These are phyloP conservation scores for Chrysopogon serrulatus DNA, from an alignment of 176 grass and related monocot genomes.

Conservation along the genomic window DNA sequence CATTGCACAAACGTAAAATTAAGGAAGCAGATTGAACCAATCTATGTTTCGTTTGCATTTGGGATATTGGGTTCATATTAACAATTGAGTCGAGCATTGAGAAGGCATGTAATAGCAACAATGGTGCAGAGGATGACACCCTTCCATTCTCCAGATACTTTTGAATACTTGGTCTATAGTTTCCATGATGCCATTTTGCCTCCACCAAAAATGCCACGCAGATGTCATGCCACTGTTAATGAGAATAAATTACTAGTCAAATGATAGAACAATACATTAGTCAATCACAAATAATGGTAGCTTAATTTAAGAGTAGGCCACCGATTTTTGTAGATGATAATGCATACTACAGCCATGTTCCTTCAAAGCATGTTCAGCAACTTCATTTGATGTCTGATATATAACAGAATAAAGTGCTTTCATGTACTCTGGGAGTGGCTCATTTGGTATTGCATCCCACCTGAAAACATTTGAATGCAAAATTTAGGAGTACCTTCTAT, in stretches of 20 bases:
- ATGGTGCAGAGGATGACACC: conserved; percentile 20
- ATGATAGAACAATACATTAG: not conserved
- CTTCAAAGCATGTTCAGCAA: conserved; percentile 6
- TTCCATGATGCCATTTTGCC: conserved; percentile 49
- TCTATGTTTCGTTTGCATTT: not conserved
- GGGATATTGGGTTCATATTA: not conserved
- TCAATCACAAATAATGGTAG: not conserved
- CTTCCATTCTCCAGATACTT: conserved; percentile 42
- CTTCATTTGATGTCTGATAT: conserved; percentile 35
- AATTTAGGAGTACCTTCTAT: not conserved
- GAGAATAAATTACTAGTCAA: too few species aligned
- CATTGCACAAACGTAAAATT: conserved; percentile 45
- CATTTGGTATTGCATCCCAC: conserved; percentile 24
- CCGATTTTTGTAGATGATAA: conserved; percentile 20
- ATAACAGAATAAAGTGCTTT: conserved; percentile 15
- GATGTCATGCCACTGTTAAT: conserved; percentile 39
- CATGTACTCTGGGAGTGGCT: conserved; percentile 48
- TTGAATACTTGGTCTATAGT: not conserved
- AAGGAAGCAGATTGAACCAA: conserved; percentile 22
- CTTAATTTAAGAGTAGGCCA: not conserved
- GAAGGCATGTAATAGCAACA: conserved; percentile 22
- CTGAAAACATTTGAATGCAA: conserved; percentile 18
- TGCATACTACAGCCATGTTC: conserved; percentile 16
- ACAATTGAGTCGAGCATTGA: not conserved
- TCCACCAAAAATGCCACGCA: conserved; percentile 27